Conservation (phyloP, 176 grass and related monocot species). For the Alloteropsis semialata region DNA sequence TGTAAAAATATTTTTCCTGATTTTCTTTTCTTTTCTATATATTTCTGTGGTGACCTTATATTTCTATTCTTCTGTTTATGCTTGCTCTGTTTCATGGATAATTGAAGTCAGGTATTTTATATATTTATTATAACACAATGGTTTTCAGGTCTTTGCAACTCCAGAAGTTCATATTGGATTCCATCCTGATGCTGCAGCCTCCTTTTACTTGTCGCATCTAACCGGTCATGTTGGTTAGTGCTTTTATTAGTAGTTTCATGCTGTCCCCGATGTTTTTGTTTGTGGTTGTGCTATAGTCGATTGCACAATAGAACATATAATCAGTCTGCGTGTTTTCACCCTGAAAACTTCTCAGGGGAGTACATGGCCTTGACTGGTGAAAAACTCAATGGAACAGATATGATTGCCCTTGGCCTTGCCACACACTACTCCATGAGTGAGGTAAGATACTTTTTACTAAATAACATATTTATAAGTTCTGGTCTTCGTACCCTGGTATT, state of each 20-base stretch:
- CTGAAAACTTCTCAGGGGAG: slow-evolving; percentile 57
- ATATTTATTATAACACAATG: background rate
- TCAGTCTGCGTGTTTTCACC: background rate
- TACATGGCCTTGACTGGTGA: slow-evolving; percentile 92
- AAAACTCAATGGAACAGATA: slow-evolving; percentile 80
- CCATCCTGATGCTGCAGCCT: slow-evolving; percentile 95
- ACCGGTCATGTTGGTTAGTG: slow-evolving; percentile 88
- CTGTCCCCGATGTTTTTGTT: background rate
- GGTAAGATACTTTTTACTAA: slow-evolving; percentile 41
- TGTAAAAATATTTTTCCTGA: slow-evolving; percentile 16
- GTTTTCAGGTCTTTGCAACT: slow-evolving; percentile 83
- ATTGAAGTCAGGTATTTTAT: background rate
- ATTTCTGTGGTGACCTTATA: background rate
- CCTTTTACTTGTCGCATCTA: slow-evolving; percentile 92
- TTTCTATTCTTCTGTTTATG: background rate
- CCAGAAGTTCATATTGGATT: slow-evolving; percentile 98
- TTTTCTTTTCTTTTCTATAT: background rate
- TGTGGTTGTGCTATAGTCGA: background rate
- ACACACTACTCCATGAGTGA: slow-evolving; percentile 77
- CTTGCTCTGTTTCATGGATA: background rate
- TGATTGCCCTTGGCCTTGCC: slow-evolving; percentile 93
- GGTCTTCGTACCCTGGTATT: background rate
- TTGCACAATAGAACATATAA: background rate
- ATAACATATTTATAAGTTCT: slow-evolving; percentile 6
- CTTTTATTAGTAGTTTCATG: background rate